Evolutionary conservation across 768 basidiomycete species (phyloP), one percentile per base, ranked within the genome.

Genomic region (Tremella yokohamensis): DNA sequence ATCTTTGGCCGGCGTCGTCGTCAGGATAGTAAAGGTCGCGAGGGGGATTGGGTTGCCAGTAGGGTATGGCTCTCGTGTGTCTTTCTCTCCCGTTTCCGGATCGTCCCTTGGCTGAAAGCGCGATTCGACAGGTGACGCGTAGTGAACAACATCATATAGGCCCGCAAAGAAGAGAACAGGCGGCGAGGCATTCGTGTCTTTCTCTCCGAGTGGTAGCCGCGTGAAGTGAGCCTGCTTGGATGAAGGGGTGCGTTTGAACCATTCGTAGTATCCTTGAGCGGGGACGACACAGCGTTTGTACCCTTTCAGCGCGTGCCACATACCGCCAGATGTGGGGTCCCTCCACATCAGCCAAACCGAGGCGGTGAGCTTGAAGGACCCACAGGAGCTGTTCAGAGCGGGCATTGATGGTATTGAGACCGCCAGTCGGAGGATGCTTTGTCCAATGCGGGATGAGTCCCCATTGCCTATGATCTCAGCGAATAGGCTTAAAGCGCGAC

Each of bases 191-290:
- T 52, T 45, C 8, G 58, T 52, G 52, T 77, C 79, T 44, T 83
- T 81, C 42, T 82, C 84, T 9, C 39, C 40, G 11, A 66, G 65
- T 9, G 73, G 73, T 2, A 72, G 69, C 68, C 85, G 88, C 38
- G 83, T 85, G 66, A 90, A 92, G 72, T 94, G 84, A 0, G 93
- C 90, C 0, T 89, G 69, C 64, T 87, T 88, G 40, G 83, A 80
- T 69, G 85, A 87, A 52, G 86, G 87, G 4, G 29, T 34, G 60
- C 65, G 68, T 73, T 85, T 87, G 40, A 89, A 81, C 94, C 94
- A 97, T 76, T 99, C 94, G 72, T 90, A 97, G 75, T 96, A 96
- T 26, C 89, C 89, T 72, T 90, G 83, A 53, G 85, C 87, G 19
- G 88, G 78, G 54, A 97, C 83, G n/a, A 87, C 82, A 70, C 93